Evolutionary conservation across 805 yeast genomes (phyloP), one percentile per base, ranked within the genome.

Genomic region (Kockiozyma suomiensis): DNA sequence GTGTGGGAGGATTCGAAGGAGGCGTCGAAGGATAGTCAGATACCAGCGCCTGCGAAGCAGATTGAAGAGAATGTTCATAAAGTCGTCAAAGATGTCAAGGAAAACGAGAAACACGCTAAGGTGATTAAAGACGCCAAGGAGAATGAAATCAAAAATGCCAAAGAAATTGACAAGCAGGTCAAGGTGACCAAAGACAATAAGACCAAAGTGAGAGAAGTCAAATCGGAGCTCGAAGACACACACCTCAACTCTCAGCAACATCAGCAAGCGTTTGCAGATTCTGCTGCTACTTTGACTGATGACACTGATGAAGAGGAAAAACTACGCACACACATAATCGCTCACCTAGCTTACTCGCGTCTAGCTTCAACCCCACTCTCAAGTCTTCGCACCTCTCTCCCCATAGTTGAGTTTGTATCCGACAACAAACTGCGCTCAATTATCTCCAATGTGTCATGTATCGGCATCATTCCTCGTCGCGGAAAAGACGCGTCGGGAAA

Each of bases 401-500:
- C 66, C 4, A 56, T 53, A 21, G 33, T 53, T n/a, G 42, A 37
- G 26, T 76, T 82, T 4, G 72, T 74, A 48, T 61, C 59, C 13
- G 56, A 62, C 49, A 64, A 62, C 32, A 78, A 78, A 58, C 73
- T 83, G 13, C 77, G 82, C 47, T 71, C 71, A 19, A 70, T 83
- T 6, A 77, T 85, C 46, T 73, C 75, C 53, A 70, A 73, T 46
- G 75, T 84, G 40, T 68, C 74, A 4, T 87, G 93, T 69, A 81
- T 93, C 59, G 98, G 98, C n/a, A 87, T 88, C 10, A 92, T 94
- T 61, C 82, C 84, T 69, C 86, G 98, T 73, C 80, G 82, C 59
- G 97, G 97, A 50, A 92, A 91, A 73, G 99, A 94, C 74, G 97
- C 98, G 2, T 96, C 97, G 1, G 99, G 98, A 10, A 90, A 91